Percentiles rank a stretch among this genome's conserved stretches.
These are phyloP conservation scores for Coemansia sp. DNA, from an alignment of 192 early-diverging fungal genomes.

Conservation along the genomic window DNA sequence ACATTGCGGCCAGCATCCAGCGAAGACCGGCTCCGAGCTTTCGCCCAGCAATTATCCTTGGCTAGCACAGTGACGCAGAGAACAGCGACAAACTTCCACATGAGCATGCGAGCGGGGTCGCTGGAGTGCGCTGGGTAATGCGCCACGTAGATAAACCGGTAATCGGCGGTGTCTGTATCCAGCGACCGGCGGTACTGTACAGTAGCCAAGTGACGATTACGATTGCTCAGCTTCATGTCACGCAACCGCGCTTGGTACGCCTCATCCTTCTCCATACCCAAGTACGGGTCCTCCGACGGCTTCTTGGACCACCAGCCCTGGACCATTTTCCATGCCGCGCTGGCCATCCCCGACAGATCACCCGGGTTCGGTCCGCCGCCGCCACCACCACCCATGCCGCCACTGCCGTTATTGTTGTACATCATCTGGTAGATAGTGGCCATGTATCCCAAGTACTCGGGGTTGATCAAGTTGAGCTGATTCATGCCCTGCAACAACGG, in stretches of 20 bases:
- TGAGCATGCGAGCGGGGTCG: slow-evolving; percentile 61
- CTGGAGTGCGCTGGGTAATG: slow-evolving; percentile 53
- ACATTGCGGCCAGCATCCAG: slow-evolving; percentile 56
- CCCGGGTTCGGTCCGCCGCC: neutral
- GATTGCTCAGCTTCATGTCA: slow-evolving; percentile 46
- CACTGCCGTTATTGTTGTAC: slow-evolving; percentile 20
- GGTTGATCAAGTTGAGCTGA: slow-evolving; percentile 32
- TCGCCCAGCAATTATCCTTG: slow-evolving; percentile 68
- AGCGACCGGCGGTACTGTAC: slow-evolving; percentile 59
- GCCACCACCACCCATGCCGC: slow-evolving; percentile 1
- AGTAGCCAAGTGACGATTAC: slow-evolving; percentile 57
- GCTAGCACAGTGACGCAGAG: slow-evolving; percentile 51
- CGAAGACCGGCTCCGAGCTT: slow-evolving; percentile 39
- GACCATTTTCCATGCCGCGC: slow-evolving; percentile 31
- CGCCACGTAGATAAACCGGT: slow-evolving; percentile 64
- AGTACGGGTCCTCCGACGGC: slow-evolving; percentile 34
- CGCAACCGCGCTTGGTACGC: slow-evolving; percentile 54
- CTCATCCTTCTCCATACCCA: slow-evolving; percentile 50
- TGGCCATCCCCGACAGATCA: slow-evolving; percentile 12
- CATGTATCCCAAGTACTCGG: slow-evolving; percentile 43
- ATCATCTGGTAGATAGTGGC: slow-evolving; percentile 33
- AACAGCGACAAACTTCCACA: slow-evolving; percentile 59
- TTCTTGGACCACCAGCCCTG: slow-evolving; percentile 33
- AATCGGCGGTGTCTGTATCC: slow-evolving; percentile 60
- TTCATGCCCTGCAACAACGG: slow-evolving; percentile 43